Evolutionary conservation across 2,329 filamentous ascomycete species (phyloP).

Genomic region (Ceratocystis colombiana): DNA sequence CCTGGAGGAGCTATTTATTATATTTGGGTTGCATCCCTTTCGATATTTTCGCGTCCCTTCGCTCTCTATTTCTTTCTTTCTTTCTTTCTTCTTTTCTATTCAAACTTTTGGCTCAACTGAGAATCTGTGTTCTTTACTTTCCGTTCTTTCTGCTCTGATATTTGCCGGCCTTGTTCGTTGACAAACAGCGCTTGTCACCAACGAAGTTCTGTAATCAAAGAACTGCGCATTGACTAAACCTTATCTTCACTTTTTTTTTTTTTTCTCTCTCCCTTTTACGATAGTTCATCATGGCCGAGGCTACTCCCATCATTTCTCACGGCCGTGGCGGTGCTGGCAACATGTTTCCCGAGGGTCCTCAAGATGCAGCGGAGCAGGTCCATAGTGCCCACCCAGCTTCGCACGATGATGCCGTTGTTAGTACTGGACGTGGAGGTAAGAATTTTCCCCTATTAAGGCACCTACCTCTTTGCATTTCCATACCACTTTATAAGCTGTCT

Average conservation of each 20-base stretch:
- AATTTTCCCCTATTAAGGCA: neutral
- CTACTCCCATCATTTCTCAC: constrained; percentile 40
- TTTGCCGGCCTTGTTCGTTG: neutral
- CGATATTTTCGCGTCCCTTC: neutral
- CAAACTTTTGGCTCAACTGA: neutral
- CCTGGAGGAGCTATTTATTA: constrained; percentile 2
- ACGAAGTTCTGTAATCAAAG: neutral
- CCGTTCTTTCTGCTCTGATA: neutral
- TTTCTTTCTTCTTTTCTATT: neutral
- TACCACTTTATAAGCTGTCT: neutral
- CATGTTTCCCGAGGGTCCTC: constrained; percentile 47
- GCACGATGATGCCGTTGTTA: constrained; percentile 49
- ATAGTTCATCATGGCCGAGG: constrained; percentile 30
- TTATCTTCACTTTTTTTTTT: neutral
- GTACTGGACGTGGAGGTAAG: constrained; percentile 50
- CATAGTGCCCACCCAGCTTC: constrained; percentile 44
- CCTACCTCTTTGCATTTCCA: neutral
- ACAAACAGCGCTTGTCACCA: neutral
- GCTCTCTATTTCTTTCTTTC: neutral
- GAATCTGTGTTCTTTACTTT: neutral
- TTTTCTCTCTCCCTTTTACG: neutral
- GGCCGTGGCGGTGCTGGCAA: constrained; percentile 54
- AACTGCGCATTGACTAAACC: neutral
- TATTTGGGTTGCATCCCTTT: constrained; percentile 12
- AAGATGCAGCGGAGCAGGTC: constrained; percentile 54